Evolutionary conservation across 75 land plant species (phyloP).

Genomic region (Cunninghamia lanceolata): DNA sequence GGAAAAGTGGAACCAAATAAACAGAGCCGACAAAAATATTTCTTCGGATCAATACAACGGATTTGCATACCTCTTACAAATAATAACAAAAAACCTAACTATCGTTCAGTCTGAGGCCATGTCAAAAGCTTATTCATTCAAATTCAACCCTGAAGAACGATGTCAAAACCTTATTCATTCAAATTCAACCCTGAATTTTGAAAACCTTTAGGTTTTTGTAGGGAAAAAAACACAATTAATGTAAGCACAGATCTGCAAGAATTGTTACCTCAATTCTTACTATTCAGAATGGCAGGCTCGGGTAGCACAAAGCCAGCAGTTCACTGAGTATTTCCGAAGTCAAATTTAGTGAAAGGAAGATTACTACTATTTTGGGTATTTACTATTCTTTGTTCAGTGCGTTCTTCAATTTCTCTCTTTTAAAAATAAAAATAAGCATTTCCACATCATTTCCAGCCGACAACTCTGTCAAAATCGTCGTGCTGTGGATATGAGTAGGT

Average conservation of each 20-base stretch:
- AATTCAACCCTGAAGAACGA: neutral
- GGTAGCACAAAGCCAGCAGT: neutral
- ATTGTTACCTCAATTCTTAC: neutral
- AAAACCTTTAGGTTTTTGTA: neutral
- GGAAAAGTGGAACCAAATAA: neutral
- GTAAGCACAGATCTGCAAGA: neutral
- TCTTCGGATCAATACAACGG: neutral
- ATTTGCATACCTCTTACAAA: neutral
- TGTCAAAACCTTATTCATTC: neutral
- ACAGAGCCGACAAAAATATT: no score
- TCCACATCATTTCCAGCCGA: neutral
- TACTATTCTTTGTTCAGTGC: neutral
- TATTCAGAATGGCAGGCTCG: neutral
- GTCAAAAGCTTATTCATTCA: neutral
- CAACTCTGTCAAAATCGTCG: neutral
- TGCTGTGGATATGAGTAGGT: no score
- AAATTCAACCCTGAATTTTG: neutral
- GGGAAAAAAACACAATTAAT: neutral
- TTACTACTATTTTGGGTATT: no score
- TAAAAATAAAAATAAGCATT: neutral
- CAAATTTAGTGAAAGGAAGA: neutral
- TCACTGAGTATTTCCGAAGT: neutral
- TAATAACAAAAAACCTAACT: neutral
- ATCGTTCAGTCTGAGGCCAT: neutral
- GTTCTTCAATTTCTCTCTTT: neutral